Evolutionary conservation across 148 eudicot species (phyloP).

Genomic region (Silene latifolia): DNA sequence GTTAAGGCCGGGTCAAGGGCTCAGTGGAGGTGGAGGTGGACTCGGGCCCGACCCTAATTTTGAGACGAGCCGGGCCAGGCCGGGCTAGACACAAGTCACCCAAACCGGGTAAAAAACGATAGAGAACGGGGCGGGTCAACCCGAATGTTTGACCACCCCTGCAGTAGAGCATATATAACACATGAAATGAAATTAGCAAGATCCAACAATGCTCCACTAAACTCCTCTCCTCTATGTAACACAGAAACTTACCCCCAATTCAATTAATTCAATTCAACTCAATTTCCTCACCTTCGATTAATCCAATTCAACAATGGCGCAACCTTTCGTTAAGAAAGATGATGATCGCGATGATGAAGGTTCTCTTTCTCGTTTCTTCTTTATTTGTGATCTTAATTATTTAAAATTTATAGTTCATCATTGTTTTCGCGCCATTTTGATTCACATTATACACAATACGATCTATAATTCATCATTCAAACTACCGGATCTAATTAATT

Average conservation of each 20-base stretch:
- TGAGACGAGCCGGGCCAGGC: too few species aligned
- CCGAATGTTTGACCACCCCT: too few species aligned
- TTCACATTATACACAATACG: neutral
- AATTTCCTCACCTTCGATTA: neutral
- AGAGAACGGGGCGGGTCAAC: too few species aligned
- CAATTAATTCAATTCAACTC: neutral
- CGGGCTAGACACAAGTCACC: too few species aligned
- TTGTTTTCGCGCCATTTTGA: neutral
- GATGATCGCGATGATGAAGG: conserved; percentile 95
- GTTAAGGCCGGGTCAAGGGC: too few species aligned
- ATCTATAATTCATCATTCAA: conserved; percentile 1
- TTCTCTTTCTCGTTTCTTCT: conserved; percentile 7
- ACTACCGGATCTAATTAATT: conserved; percentile 17
- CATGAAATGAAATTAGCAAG: too few species aligned
- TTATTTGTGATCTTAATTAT: too few species aligned
- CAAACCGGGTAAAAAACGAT: too few species aligned
- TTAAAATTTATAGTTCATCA: too few species aligned
- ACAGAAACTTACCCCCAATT: neutral
- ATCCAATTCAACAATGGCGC: conserved; percentile 51
- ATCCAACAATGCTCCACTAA: neutral
- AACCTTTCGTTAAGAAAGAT: conserved; percentile 78
- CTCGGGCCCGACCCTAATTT: too few species aligned
- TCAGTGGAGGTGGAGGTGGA: too few species aligned
- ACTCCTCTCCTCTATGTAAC: neutral
- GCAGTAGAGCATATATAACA: too few species aligned